phyloP scores from a whole-genome alignment of 1,139 yeast genomes.

The Suhomyces choctaworum region DNA sequence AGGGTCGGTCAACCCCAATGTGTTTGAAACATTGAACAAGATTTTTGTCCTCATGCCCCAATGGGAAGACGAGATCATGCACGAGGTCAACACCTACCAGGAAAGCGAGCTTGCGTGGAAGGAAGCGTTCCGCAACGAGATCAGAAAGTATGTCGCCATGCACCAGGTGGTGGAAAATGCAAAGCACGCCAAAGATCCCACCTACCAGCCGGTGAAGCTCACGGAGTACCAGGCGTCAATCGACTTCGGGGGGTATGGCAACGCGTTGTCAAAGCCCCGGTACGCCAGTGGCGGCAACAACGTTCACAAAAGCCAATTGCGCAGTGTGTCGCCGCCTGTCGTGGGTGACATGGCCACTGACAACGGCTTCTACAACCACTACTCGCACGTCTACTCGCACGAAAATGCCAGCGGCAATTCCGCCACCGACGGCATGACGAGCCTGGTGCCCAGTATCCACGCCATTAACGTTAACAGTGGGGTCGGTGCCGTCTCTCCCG shows the following conservation, averaged over 20 bases:
- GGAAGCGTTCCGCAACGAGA: slow-evolving; percentile 30
- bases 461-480: no score
- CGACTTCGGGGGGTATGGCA: slow-evolving; percentile 43
- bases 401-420: slow-evolving; percentile 14
- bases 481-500: no score
- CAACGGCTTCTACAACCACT: slow-evolving; percentile 23
- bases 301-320: slow-evolving; percentile 9
- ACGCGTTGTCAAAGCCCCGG: slow-evolving; percentile 35
- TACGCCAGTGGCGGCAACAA: slow-evolving; percentile 7
- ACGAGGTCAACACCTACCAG: slow-evolving; percentile 30
- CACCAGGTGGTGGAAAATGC: slow-evolving; percentile 36
- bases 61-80: slow-evolving; percentile 39
- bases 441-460: no score
- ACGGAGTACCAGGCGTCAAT: slow-evolving; percentile 44
- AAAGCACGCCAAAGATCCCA: slow-evolving; percentile 27
- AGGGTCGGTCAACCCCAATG: slow-evolving; percentile 30
- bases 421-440: no score
- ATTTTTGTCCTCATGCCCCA: slow-evolving; percentile 32
- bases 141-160: slow-evolving; percentile 33
- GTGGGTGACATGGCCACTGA: slow-evolving; percentile 10
- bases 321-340: slow-evolving; percentile 21
- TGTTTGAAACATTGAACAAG: slow-evolving; percentile 28
- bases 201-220: slow-evolving; percentile 36
- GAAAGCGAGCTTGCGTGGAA: slow-evolving; percentile 39
- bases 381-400: slow-evolving; percentile 28